Base-by-base conservation (phyloP, 129 eudicot species). In the Flaveria brownii region DNA sequence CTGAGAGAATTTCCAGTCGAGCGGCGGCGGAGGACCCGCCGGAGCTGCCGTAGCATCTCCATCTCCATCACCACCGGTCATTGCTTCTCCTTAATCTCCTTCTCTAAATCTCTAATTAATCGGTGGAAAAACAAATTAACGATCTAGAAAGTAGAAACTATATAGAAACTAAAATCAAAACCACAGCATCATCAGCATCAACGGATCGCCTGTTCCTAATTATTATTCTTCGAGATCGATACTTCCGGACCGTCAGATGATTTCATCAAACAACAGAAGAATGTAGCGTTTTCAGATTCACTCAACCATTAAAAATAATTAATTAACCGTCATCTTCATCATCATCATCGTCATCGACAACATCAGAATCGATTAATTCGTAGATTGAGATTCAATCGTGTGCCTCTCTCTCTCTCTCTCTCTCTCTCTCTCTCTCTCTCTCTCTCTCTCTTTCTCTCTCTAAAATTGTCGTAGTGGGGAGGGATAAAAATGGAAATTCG, bases 1-100 rank as follows among this genome's bases (percentile, higher is more conserved):
- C 91, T 91, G 96, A 70, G 97, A 87, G 71, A 89, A 91, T 76
- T 84, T 91, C 97, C 97, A 91, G 57, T 91, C 96, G 4, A 91
- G 91, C 89, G 92, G 86, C 86, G 88, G 78, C 47, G 86, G 91
- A 20, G 89, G 82, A 15, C 82, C 83, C 73, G 84, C 85, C 88
- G 90, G 81, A 81, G 93, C 87, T 76, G 86, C 85, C 57, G 81
- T 82, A 42, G 62, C 85, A 60, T 83, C 90, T 82, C 86, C 86
- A 74, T 25, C 66, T 11, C 9, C 88, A 70, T 89, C 89, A 82
- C 85, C 92, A 75, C 91, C 88, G 80, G 86, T 76, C 96, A 91
- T 91, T 68, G 55, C 60, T 30, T 68, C 43, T 63, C 7, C 61
- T 55, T 54, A 71, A 39, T 15, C 64, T 45, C 55, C 26, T 51